Conservation (phyloP, 2,329 filamentous ascomycete genomes). For the Aspergillus aculeatus region DNA sequence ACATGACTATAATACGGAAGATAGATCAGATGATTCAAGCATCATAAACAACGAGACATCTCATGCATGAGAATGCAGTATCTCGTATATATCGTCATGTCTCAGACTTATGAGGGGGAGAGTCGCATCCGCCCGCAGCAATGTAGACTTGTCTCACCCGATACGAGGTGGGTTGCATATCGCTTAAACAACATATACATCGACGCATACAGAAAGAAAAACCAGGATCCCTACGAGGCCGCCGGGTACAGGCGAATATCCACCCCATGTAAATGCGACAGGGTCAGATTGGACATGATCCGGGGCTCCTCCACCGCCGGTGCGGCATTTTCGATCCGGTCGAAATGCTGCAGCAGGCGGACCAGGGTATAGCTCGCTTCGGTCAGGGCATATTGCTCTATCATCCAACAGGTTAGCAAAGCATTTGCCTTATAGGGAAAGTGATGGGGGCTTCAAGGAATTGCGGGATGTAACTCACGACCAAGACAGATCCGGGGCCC, state of each 20-base stretch:
- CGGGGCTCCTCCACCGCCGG: constrained; percentile 29
- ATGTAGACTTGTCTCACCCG: not conserved
- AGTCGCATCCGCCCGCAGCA: not conserved
- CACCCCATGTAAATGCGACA: constrained; percentile 35
- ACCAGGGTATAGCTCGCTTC: constrained; percentile 44
- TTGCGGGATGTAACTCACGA: constrained; percentile 26
- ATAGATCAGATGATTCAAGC: not conserved
- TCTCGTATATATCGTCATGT: not conserved
- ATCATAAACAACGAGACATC: not conserved
- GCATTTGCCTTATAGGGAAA: not conserved
- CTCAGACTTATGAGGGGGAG: not conserved
- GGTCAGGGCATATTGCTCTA: constrained; percentile 45
- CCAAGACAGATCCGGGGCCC: constrained; percentile 43
- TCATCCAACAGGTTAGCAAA: not conserved
- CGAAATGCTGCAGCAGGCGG: constrained; percentile 39
- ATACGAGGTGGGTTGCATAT: not conserved
- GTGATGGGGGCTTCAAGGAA: no score
- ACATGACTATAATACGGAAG: not conserved
- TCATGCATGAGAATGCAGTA: not conserved
- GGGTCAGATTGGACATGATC: constrained; percentile 30
- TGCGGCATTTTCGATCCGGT: constrained; percentile 37
- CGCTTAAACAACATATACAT: not conserved
- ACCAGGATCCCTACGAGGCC: not conserved
- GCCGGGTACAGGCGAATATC: constrained; percentile 24
- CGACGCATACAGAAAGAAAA: not conserved